A percentile compares a stretch with the other conserved stretches of the same genome.
Conservation (phyloP, 805 yeast genomes). For the Dipodascopsis uninucleata region DNA sequence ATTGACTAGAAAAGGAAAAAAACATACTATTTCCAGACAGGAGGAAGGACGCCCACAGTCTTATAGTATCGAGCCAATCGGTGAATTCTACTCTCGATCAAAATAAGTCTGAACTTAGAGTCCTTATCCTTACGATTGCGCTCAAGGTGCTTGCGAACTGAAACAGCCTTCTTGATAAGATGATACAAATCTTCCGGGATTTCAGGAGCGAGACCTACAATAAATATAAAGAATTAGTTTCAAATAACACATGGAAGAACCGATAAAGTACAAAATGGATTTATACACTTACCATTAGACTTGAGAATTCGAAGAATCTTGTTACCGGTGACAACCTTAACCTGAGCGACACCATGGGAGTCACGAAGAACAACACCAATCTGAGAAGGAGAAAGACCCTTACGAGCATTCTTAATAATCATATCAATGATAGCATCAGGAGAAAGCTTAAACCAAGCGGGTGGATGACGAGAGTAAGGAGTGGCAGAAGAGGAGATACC, state of each 20-base stretch:
- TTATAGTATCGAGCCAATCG: slow-evolving; percentile 99
- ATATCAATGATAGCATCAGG: slow-evolving; percentile 96
- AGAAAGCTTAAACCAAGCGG: slow-evolving; percentile 98
- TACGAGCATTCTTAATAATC: slow-evolving; percentile 98
- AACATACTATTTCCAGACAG: slow-evolving; percentile 93
- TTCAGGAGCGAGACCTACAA: slow-evolving; percentile 83
- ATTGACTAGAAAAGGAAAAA: not conserved
- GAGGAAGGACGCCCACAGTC: slow-evolving; percentile 98
- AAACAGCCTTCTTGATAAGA: slow-evolving; percentile 98
- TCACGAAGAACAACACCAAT: slow-evolving; percentile 99
- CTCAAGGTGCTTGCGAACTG: slow-evolving; percentile 99
- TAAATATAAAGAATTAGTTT: not conserved
- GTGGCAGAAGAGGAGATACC: slow-evolving; percentile 98
- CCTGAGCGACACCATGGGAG: slow-evolving; percentile 99
- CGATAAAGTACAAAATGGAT: slow-evolving; percentile 10
- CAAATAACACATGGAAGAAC: slow-evolving; percentile 38
- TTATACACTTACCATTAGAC: slow-evolving; percentile 73
- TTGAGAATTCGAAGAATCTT: slow-evolving; percentile 98
- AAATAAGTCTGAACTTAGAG: slow-evolving; percentile 99
- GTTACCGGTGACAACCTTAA: slow-evolving; percentile 89
- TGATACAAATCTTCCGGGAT: slow-evolving; percentile 99
- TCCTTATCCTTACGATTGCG: slow-evolving; percentile 99
- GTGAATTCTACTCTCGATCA: slow-evolving; percentile 99
- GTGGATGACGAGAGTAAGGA: slow-evolving; percentile 98
- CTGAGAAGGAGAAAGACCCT: slow-evolving; percentile 99